These are phyloP conservation scores for Xylaria sp. DNA, from an alignment of 2,329 filamentous ascomycete species.

Conservation along the genomic window DNA sequence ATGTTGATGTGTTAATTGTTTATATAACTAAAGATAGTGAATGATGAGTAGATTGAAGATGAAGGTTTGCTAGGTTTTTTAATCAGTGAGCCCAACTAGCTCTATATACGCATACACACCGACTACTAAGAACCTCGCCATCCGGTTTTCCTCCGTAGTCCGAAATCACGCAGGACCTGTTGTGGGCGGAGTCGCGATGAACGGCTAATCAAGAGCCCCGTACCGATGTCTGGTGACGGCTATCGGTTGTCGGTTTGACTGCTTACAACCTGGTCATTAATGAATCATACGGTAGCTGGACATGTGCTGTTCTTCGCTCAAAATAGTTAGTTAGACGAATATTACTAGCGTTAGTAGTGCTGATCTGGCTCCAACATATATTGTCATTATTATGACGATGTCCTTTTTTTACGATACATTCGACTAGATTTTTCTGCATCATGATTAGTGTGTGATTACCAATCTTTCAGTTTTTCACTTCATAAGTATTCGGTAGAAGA, in stretches of 20 bases:
- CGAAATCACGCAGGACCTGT: background rate
- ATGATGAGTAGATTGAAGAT: background rate
- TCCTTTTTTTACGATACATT: background rate
- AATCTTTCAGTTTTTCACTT: background rate
- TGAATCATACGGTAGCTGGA: background rate
- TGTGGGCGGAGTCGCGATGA: conserved; percentile 11
- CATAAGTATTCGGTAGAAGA: background rate
- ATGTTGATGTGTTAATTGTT: background rate
- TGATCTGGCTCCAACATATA: background rate
- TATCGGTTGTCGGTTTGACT: conserved; percentile 12
- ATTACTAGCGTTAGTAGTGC: conserved; percentile 3
- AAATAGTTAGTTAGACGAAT: conserved; percentile 9
- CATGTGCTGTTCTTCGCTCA: background rate
- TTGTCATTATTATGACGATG: background rate
- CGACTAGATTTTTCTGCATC: background rate
- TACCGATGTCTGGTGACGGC: conserved; percentile 1
- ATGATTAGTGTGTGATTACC: background rate
- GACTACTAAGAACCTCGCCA: background rate
- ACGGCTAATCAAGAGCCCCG: background rate
- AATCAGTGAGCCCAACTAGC: background rate
- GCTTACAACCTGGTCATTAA: background rate
- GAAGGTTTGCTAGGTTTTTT: background rate
- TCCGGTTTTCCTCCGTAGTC: background rate
- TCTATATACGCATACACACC: conserved; percentile 18
- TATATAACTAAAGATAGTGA: background rate